Base-by-base conservation (phyloP, 2,329 filamentous ascomycete genomes). In the Achaetomium macrosporum region DNA sequence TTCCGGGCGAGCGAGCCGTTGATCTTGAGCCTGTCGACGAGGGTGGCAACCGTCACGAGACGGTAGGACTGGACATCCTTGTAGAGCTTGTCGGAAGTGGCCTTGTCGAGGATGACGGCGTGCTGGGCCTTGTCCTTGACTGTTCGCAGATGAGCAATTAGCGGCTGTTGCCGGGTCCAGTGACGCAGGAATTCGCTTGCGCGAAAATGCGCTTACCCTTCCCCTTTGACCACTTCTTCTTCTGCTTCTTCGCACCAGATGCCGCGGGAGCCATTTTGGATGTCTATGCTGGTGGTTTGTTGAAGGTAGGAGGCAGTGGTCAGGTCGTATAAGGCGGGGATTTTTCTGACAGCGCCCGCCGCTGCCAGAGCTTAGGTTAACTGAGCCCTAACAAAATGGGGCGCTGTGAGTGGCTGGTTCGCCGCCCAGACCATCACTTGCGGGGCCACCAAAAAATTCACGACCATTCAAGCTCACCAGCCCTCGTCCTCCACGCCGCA, bases 111-210 rank as follows among this genome's bases (percentile, higher is more conserved):
- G 73, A 97, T 83, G 77, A 99, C 93, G 76, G 88, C 89, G 85
- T 99, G 93, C 77, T 97, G 88, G 78, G 93, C 92, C 91, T 99
- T 99, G 85, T 99, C 93, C 93, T 99, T 99, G 83, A 99, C 93
- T 69, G 59, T 56, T 37, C 13, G 46, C 16, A 44, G 46, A 43
- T 25, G 35, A 42, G 36, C 13, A 19, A 57, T 62, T 50, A 61
- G 59, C 56, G 35, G 39, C 29, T 41, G 56, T 47, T 40, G 40
- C 13, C 29, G 19, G 25, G 49, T 44, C 36, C 42, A 31, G 39
- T 39, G 53, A 39, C 42, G 54, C 49, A 19, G 29, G 31, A 50
- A 42, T 51, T 25, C 47, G 46, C 50, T 25, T 45, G 33, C 35
- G 36, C 51, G 33, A 42, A 42, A 54, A 47, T 47, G 42, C 51